Evolutionary conservation across 345 rosid species (phyloP).

Genomic region (Eucalyptus lansdowneana): DNA sequence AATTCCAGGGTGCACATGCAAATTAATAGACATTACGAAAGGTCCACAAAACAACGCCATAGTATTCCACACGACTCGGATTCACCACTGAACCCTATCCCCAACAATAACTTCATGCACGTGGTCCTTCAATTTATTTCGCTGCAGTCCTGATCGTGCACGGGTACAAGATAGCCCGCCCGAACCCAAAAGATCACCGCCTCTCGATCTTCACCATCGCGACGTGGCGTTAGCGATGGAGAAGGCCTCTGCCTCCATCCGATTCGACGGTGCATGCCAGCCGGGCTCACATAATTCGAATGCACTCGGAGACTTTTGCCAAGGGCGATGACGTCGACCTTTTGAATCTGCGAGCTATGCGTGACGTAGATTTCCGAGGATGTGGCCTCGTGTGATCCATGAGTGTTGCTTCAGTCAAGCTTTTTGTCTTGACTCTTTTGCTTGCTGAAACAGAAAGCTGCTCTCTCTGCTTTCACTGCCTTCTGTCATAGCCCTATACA

Average conservation of each 20-base stretch:
- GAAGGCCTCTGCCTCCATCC: neutral
- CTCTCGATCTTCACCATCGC: neutral
- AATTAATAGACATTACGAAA: neutral
- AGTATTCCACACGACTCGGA: neutral
- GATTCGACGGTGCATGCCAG: neutral
- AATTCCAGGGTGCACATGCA: neutral
- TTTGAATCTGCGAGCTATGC: neutral
- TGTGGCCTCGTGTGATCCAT: neutral
- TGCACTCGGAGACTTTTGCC: neutral
- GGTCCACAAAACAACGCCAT: neutral
- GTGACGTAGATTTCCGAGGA: neutral
- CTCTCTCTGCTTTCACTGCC: neutral
- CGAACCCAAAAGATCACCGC: neutral
- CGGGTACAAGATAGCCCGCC: neutral
- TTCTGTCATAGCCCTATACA: neutral
- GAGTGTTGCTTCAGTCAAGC: neutral
- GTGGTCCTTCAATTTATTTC: neutral
- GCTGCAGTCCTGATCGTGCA: accelerated
- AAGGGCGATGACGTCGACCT: neutral
- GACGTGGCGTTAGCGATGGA: neutral
- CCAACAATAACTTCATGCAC: neutral
- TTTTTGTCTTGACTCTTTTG: neutral
- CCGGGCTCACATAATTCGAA: neutral
- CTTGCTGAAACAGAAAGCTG: neutral
- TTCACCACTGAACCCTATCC: neutral